Evolutionary conservation across 768 basidiomycete genomes (phyloP).

Genomic region (Tylopilus felleus): DNA sequence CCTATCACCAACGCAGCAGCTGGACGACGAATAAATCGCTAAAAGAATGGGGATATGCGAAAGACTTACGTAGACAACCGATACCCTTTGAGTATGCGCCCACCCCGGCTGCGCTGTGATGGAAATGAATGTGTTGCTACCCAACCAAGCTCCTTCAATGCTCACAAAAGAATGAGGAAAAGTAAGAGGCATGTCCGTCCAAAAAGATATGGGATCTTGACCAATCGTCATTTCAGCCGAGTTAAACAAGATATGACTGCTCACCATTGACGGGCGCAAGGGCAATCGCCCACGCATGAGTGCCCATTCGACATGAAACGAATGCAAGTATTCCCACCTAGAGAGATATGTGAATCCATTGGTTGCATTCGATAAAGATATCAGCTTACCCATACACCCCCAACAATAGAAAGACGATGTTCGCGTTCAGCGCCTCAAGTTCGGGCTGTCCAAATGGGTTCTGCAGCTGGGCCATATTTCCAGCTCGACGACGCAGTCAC

Average conservation of each 20-base stretch:
- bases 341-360: neutral
- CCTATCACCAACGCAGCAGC: neutral
- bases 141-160: neutral
- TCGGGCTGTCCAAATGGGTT: neutral
- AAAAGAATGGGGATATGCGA: neutral
- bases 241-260: neutral
- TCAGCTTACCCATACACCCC: neutral
- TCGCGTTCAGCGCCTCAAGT: neutral
- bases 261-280: conserved; percentile 22
- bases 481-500: neutral
- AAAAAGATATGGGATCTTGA: conserved; percentile 21
- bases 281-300: conserved; percentile 13
- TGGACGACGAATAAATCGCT: conserved; percentile 4
- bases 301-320: conserved; percentile 14
- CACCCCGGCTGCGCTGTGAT: conserved; percentile 1
- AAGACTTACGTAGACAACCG: conserved; percentile 16
- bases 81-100: neutral
- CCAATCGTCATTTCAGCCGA: neutral
- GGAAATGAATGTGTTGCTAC: neutral
- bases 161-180: conserved; percentile 14
- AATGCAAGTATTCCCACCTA: neutral
- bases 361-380: neutral
- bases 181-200: conserved; percentile 14
- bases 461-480: neutral
- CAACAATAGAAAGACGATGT: neutral